Evolutionary conservation across 2,329 filamentous ascomycete genomes (phyloP), one percentile per base, ranked within the genome.

Genomic region (Apiospora arundinis): DNA sequence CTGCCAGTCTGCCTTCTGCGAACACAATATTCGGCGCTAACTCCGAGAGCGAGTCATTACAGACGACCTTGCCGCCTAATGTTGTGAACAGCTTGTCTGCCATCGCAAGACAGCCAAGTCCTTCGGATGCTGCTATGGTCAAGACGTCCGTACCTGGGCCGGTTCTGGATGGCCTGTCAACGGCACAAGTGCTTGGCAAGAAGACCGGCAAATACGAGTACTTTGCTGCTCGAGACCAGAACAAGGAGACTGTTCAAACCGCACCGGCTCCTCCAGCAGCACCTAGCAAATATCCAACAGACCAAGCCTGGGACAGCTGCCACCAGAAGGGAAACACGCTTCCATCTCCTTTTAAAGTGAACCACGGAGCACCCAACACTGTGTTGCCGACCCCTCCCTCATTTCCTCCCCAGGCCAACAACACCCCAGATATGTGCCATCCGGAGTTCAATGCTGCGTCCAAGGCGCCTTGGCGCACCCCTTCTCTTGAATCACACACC

Each of bases 171-270:
- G 74, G 68, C 37, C 74, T 76, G 44, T 69, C 56, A 32, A 75
- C 78, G 76, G 79, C 78, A 21, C 77, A 81, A 49, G 68, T 74
- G 8, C 75, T 84, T 60, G 82, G 82, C 0, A 74, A 77, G 32
- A 80, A 76, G 68, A 80, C 78, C 3, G 83, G 82, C 1, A 85
- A 84, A 68, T 72, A 72, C 11, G 82, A 83, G 28, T 85, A 76
- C 68, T 85, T 85, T 68, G 76, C 75, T 4, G 83, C 84, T 7
- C 78, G 84, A 37, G 83, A 82, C 66, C 74, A 77, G 28, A 85
- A 84, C 69, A 81, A 78, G 14, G 69, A 69, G 28, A 48, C 70
- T 23, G 72, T 63, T n/a, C 56, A 63, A 40, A 3, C 32, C 18
- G 18, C 9, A 9, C 56, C 56, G 21, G 9, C 25, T 7, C 28